Conservation (phyloP, 2,329 filamentous ascomycete species). For the Cryphonectria japonica region DNA sequence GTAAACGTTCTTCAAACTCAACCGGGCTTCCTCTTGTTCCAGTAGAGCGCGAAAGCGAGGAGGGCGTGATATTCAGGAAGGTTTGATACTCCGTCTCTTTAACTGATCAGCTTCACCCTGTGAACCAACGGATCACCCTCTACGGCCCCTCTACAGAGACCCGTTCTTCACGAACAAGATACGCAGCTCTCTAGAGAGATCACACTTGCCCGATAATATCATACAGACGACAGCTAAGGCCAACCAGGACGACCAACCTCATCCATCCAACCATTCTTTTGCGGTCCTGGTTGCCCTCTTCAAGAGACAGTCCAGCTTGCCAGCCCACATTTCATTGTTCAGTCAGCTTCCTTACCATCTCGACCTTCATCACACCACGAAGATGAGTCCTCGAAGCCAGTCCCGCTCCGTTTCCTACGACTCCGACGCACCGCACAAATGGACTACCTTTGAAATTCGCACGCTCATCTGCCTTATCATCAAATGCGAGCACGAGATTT, state of each 20-base stretch:
- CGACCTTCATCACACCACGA: neutral
- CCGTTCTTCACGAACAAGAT: neutral
- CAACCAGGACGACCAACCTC: neutral
- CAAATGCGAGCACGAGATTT: conserved; percentile 20
- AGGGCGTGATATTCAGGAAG: neutral
- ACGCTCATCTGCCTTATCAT: conserved; percentile 27
- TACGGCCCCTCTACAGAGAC: neutral
- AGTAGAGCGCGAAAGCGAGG: neutral
- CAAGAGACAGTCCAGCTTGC: neutral
- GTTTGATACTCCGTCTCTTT: neutral
- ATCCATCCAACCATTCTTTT: neutral
- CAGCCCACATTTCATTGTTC: neutral
- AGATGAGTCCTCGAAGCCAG: neutral
- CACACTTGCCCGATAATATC: neutral
- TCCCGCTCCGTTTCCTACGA: neutral
- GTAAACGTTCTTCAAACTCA: neutral
- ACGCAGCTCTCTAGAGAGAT: neutral
- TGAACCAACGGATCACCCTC: neutral
- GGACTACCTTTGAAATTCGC: conserved; percentile 27
- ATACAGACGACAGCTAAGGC: neutral
- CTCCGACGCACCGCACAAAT: neutral
- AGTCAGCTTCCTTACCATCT: neutral
- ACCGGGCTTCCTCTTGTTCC: neutral
- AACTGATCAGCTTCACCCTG: neutral
- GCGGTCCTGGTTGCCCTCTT: neutral